Evolutionary conservation across 345 rosid species (phyloP), one percentile per base, ranked within the genome.

Genomic region (Salix purpurea): DNA sequence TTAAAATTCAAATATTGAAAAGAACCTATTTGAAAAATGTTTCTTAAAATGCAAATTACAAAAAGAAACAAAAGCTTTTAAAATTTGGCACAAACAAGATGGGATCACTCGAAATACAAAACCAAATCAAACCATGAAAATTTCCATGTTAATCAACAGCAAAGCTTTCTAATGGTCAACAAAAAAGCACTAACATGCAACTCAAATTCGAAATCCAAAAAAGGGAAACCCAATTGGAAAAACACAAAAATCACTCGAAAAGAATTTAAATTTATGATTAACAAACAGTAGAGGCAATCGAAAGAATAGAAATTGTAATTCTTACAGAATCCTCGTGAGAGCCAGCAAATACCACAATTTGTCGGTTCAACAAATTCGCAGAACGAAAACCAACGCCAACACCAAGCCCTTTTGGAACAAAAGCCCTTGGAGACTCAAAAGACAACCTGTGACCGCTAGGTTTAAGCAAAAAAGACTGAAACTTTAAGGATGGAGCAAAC

Each of bases 281-380:
- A 28, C 0, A 52, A 39, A 71, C 28, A 36, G 56, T 13, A 24
- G 26, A 3, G 3, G 26, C 4, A 26, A 23, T 21, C 26, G 5
- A 23, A 21, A 30, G 2, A 74, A 28, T 34, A 34, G 36, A 5
- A 34, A 12, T 15, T 13, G 60, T 0, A 56, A 12, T 67, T 69
- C 77, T 80, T 78, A 90, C 94, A 66, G 93, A 85, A 12, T 91
- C 92, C 69, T 91, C 91, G 70, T 83, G 91, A 24, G 97, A 86
- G 10, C 94, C 90, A 68, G 97, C 87, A 67, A 76, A 87, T 64
- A 84, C 85, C 21, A 86, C 79, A 67, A 79, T 14, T 4, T 87
- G 78, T 48, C 70, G 81, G 54, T 58, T 70, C 72, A 76, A 76
- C 72, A 84, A 81, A 62, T 26, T 23, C 65, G 75, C 82, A 74